Conservation (phyloP, 2,329 filamentous ascomycete genomes). For the Cordyceps tenuipes region DNA sequence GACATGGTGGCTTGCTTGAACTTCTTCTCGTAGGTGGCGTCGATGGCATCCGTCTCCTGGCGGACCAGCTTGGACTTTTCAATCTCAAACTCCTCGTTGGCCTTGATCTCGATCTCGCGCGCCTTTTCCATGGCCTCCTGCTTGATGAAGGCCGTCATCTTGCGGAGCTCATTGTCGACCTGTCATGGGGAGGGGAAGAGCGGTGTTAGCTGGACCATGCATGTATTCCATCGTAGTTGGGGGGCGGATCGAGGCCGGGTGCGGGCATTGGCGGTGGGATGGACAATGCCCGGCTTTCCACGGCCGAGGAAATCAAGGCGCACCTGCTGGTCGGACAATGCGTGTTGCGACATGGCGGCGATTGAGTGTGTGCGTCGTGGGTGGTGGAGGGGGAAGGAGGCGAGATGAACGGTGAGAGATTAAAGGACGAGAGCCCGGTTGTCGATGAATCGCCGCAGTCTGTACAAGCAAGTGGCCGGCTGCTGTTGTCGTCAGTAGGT, state of each 20-base stretch:
- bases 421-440: background rate
- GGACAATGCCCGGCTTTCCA: background rate
- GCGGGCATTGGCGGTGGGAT: slow-evolving; percentile 1
- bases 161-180: slow-evolving; percentile 97
- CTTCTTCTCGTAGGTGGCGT: slow-evolving; percentile 92
- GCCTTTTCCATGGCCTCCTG: slow-evolving; percentile 97
- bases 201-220: background rate
- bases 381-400: slow-evolving; percentile 1
- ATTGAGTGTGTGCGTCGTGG: slow-evolving; percentile 18
- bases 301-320: slow-evolving; percentile 17
- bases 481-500: slow-evolving; percentile 12
- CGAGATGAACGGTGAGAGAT: background rate
- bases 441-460: slow-evolving; percentile 5
- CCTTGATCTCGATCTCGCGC: slow-evolving; percentile 94
- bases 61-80: slow-evolving; percentile 98
- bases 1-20: slow-evolving; percentile 98
- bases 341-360: slow-evolving; percentile 85
- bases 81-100: slow-evolving; percentile 97
- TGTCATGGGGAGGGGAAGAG: slow-evolving; percentile 29
- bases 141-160: slow-evolving; percentile 99
- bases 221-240: background rate
- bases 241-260: slow-evolving; percentile 1
- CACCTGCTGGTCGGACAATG: slow-evolving; percentile 97
- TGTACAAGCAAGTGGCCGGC: slow-evolving; percentile 4
- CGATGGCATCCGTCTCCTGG: slow-evolving; percentile 88